A percentile compares a stretch with the other conserved stretches of the same genome.
These are phyloP conservation scores for Dichomitus squalens DNA, from an alignment of 1,284 basidiomycete species.

Conservation along the genomic window DNA sequence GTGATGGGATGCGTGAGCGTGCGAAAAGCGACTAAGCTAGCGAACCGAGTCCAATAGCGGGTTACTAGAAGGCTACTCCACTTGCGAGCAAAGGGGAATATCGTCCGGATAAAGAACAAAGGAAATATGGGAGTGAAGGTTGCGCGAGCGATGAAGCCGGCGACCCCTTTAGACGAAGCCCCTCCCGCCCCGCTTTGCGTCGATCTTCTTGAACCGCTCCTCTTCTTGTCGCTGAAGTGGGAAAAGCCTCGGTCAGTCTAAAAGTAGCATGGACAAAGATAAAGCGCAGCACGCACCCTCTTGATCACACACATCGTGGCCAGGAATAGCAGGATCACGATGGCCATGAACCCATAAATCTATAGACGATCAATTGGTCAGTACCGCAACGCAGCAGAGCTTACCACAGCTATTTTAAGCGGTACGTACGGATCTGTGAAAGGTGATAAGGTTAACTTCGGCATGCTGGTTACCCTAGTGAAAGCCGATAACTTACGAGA, in stretches of 20 bases:
- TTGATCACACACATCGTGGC: constrained; percentile 84
- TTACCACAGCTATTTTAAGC: constrained; percentile 26
- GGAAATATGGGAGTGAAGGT: background rate
- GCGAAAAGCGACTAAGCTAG: constrained; percentile 1
- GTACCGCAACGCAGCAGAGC: constrained; percentile 31
- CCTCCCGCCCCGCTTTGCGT: constrained; percentile 79
- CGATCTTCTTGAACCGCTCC: constrained; percentile 84
- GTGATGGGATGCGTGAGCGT: background rate
- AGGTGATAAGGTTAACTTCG: background rate
- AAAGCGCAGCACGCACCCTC: constrained; percentile 48
- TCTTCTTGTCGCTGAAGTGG: constrained; percentile 66
- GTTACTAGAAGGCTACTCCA: background rate
- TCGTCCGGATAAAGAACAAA: background rate
- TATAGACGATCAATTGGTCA: constrained; percentile 18
- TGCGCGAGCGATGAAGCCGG: background rate
- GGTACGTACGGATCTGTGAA: constrained; percentile 23
- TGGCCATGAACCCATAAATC: constrained; percentile 83
- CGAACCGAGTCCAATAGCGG: background rate
- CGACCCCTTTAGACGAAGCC: constrained; percentile 71
- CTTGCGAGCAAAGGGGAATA: constrained; percentile 1
- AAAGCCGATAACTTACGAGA: constrained; percentile 59
- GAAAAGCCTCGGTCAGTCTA: constrained; percentile 1
- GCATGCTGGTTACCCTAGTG: background rate
- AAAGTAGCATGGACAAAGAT: background rate
- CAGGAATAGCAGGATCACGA: constrained; percentile 73